Conservation (phyloP, 202 grass and related monocot species). For the Schoenoplectus triqueter region DNA sequence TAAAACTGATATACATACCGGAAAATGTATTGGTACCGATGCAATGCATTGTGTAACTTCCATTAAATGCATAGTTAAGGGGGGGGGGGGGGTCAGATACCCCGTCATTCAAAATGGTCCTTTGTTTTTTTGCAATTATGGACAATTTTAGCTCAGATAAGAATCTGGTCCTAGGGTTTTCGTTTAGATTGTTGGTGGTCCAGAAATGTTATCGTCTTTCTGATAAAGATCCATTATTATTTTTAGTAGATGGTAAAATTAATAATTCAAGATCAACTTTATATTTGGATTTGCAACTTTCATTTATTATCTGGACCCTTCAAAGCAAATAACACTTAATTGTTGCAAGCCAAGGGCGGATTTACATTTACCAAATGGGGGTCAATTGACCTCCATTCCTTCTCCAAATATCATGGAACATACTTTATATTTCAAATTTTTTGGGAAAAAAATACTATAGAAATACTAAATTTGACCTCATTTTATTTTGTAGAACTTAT, state of each 20-base stretch:
- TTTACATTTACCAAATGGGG: no score
- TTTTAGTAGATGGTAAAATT: not conserved
- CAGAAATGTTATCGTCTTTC: not conserved
- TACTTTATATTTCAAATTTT: no score
- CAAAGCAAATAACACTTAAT: no score
- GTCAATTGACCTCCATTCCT: no score
- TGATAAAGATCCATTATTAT: not conserved
- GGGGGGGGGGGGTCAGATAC: not conserved
- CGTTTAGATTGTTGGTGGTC: constrained; percentile 5
- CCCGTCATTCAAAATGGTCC: not conserved
- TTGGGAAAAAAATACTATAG: no score
- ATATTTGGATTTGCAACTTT: not conserved
- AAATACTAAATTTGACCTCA: no score
- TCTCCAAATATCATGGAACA: no score
- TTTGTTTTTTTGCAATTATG: not conserved
- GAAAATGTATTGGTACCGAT: not conserved
- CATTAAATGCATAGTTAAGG: not conserved
- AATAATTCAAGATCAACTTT: not conserved
- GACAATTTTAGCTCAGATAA: not conserved
- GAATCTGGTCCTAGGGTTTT: not conserved
- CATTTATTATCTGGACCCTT: not conserved
- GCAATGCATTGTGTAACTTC: not conserved
- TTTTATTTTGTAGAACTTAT: no score
- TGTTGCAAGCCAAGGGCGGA: no score
- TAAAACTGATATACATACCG: not conserved